Conservation (phyloP, 176 grass and related monocot species). For the Carex kokanica region DNA sequence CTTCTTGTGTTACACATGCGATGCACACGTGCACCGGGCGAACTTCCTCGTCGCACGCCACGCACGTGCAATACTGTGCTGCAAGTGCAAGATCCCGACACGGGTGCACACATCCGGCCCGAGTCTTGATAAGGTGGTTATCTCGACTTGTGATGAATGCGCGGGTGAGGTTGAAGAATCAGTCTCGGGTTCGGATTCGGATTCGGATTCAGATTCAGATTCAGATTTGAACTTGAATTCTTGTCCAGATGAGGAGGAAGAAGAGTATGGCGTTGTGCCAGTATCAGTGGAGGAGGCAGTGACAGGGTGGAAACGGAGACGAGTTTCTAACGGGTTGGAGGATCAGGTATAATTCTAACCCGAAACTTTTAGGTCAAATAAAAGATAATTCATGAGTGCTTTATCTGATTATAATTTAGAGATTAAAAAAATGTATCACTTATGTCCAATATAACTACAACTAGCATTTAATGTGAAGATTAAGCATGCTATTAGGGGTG, state of each 20-base stretch:
- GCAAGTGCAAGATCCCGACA: background rate
- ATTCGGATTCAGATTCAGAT: background rate
- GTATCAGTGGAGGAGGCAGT: background rate
- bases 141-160: background rate
- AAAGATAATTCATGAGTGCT: background rate
- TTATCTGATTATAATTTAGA: background rate
- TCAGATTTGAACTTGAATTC: background rate
- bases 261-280: background rate
- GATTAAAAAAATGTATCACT: too few species aligned
- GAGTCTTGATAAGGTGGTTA: background rate
- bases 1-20: constrained; percentile 4
- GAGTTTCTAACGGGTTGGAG: background rate
- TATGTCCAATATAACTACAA: too few species aligned
- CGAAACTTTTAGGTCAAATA: background rate
- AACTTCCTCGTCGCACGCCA: constrained; percentile 1
- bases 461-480: too few species aligned
- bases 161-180: background rate
- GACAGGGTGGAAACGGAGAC: background rate
- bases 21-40: background rate
- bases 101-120: background rate
- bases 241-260: background rate
- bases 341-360: constrained; percentile 8
- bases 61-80: background rate
- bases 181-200: background rate
- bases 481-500: too few species aligned